A percentile compares a stretch with the other conserved stretches of the same genome.
Evolutionary conservation across 2,329 filamentous ascomycete species (phyloP).

Genomic region (Didymella exigua): DNA sequence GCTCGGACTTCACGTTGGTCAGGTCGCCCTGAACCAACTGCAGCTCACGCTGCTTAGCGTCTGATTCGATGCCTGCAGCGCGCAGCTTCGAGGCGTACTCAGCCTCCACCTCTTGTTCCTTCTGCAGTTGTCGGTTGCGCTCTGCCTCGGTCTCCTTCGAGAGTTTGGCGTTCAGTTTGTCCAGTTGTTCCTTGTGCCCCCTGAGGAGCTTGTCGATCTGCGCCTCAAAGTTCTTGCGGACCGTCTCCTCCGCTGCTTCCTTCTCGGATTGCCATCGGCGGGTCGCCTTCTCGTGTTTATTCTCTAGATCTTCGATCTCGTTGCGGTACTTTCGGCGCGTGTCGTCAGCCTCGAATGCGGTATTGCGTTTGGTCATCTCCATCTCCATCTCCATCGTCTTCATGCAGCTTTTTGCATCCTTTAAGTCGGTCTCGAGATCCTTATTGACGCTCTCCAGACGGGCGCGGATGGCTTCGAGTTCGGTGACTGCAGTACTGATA

Average conservation of each 20-base stretch:
- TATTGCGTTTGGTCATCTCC: conserved; percentile 59
- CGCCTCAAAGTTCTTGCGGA: conserved; percentile 53
- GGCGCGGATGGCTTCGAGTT: conserved; percentile 61
- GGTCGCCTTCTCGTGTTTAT: conserved; percentile 62
- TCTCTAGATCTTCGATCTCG: conserved; percentile 61
- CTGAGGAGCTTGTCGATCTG: conserved; percentile 65
- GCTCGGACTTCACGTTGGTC: conserved; percentile 52
- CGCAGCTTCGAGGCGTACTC: conserved; percentile 62
- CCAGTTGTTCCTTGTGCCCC: conserved; percentile 71
- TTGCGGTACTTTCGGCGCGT: conserved; percentile 60
- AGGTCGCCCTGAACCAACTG: conserved; percentile 57
- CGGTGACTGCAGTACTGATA: conserved; percentile 52
- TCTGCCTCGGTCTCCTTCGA: conserved; percentile 72
- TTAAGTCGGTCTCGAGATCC: conserved; percentile 70
- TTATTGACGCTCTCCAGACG: conserved; percentile 60
- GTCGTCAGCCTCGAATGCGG: conserved; percentile 60
- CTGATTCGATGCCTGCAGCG: conserved; percentile 63
- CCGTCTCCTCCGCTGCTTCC: conserved; percentile 52
- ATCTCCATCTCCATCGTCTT: conserved; percentile 55
- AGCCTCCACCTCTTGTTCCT: conserved; percentile 68
- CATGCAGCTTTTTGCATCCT: conserved; percentile 62
- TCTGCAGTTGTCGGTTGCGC: conserved; percentile 61
- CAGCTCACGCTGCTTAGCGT: conserved; percentile 62
- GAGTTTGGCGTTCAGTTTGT: conserved; percentile 66
- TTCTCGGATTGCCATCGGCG: conserved; percentile 61